Base-by-base conservation (phyloP, 768 basidiomycete genomes). In the Tricholoma matsutake region DNA sequence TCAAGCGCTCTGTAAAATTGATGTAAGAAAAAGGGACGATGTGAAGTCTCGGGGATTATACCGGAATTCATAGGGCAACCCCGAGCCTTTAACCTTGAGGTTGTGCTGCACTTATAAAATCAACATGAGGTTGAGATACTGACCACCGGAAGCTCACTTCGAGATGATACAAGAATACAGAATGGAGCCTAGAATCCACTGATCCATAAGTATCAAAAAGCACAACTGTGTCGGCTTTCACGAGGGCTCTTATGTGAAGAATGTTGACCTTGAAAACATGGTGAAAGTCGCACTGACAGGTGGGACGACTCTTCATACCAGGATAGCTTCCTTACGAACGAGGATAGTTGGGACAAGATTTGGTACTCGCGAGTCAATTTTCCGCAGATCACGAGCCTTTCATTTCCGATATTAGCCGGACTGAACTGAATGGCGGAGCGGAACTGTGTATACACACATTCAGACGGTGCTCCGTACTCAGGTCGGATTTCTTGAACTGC, bases 321-420 rank as follows among this genome's bases (percentile, higher is more conserved):
- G 80, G 65, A 98, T 86, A 52, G 91, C 93, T 74, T 93, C 88
- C 68, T 87, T 89, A 64, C 96, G 83, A 56, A 91, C 85, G 59
- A 98, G 84, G 68, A 98, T 96, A 43, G 95, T 95, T 41, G 96
- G 95, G 16, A 98, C 91, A 59, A 96, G 86, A 74, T 96, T 97
- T 35, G 96, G 94, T 65, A 95, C 84, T 65, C 94, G 83, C 4
- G 93, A 95, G 77, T 98, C 96, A 65, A 98, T 92, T 80, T 98
- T 97, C 58, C 96, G 89, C 22, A 98, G 81, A 79, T 98, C 96
- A 81, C 96, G 90, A 66, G 94, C 90, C 92, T 95, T 67, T 54
- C 54, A 62, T 57, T 60, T 56, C 61, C 62, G 59, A 61, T 63
- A 35, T 69, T 56, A 65, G 61, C 63, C 61, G 54, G 22, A 32